Evolutionary conservation across 768 basidiomycete genomes (phyloP).

Genomic region (Amanita molliuscula): DNA sequence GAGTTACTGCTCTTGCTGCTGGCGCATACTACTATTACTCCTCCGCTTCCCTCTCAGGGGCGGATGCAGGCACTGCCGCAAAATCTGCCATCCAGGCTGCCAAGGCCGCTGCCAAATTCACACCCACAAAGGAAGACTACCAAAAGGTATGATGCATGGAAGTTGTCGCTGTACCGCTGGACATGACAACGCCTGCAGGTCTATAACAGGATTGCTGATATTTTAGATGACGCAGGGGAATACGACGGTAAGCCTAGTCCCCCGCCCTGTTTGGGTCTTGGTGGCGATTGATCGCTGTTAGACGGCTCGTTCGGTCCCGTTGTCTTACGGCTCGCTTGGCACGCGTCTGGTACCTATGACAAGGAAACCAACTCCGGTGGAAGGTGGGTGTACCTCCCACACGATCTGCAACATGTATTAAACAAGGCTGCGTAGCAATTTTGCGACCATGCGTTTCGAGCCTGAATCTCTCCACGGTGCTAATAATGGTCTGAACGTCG

Average conservation of each 20-base stretch:
- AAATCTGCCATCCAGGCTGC: conserved; percentile 54
- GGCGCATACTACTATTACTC: conserved; percentile 54
- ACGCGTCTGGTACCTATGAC: conserved; percentile 88
- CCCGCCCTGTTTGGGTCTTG: conserved; percentile 2
- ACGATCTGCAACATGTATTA: conserved; percentile 9
- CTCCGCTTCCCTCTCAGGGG: conserved; percentile 38
- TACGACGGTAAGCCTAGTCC: conserved; percentile 66
- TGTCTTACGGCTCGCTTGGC: conserved; percentile 87
- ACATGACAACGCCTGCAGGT: conserved; percentile 36
- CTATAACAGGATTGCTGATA: conserved; percentile 80
- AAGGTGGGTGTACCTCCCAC: conserved; percentile 39
- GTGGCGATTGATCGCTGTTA: conserved; percentile 17
- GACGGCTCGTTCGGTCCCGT: conserved; percentile 88
- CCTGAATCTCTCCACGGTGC: conserved; percentile 81
- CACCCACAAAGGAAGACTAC: conserved; percentile 76
- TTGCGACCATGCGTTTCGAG: conserved; percentile 96
- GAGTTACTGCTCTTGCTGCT: conserved; percentile 47
- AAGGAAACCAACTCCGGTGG: conserved; percentile 68
- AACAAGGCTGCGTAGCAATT: conserved; percentile 55
- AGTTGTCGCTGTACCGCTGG: not conserved
- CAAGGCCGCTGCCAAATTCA: conserved; percentile 60
- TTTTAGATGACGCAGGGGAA: conserved; percentile 63
- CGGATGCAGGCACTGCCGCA: conserved; percentile 40
- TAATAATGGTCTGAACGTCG: conserved; percentile 74
- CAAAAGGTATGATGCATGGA: conserved; percentile 49